phyloP scores from a whole-genome alignment of 179 eudicot species.

The Dionaea muscipula region DNA sequence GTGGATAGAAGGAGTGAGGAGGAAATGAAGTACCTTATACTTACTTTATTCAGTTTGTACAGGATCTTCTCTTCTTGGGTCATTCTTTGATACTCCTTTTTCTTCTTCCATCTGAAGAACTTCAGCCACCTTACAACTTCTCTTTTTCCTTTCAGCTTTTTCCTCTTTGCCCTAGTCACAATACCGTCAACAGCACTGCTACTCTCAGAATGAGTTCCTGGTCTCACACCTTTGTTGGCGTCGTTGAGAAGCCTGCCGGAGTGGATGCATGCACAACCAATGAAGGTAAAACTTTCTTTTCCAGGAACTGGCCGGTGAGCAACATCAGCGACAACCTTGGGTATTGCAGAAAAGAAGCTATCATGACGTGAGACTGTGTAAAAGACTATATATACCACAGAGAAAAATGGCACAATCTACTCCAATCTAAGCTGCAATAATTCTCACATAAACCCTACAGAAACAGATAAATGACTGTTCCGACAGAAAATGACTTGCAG shows the following conservation, averaged over 20 bases:
- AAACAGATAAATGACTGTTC: too few relatives aligned
- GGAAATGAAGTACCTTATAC: slow-evolving; percentile 1
- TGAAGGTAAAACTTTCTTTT: slow-evolving; percentile 8
- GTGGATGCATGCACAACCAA: slow-evolving; percentile 29
- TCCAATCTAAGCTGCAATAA: too few relatives aligned
- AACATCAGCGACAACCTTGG: slow-evolving; percentile 32
- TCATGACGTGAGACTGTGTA: slow-evolving; percentile 25
- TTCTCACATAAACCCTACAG: too few relatives aligned
- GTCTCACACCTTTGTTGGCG: slow-evolving; percentile 22
- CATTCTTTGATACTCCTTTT: slow-evolving; percentile 72
- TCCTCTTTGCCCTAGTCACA: slow-evolving; percentile 44
- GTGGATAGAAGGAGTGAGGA: background rate
- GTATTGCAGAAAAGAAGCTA: slow-evolving; percentile 31
- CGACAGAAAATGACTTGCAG: too few relatives aligned
- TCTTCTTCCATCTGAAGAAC: slow-evolving; percentile 80
- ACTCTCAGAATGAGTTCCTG: slow-evolving; percentile 22
- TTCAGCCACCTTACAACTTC: slow-evolving; percentile 89
- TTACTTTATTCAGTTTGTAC: slow-evolving; percentile 65
- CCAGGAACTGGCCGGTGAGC: slow-evolving; percentile 13
- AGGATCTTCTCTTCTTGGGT: slow-evolving; percentile 70
- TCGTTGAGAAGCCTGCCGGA: slow-evolving; percentile 25
- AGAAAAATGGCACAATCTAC: too few relatives aligned
- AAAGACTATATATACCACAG: too few relatives aligned
- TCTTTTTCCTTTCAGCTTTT: slow-evolving; percentile 82
- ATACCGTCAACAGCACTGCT: slow-evolving; percentile 17